Evolutionary conservation across 176 grass and related monocot species (phyloP), one percentile per base, ranked within the genome.

Genomic region (Thinopyrum elongatum): DNA sequence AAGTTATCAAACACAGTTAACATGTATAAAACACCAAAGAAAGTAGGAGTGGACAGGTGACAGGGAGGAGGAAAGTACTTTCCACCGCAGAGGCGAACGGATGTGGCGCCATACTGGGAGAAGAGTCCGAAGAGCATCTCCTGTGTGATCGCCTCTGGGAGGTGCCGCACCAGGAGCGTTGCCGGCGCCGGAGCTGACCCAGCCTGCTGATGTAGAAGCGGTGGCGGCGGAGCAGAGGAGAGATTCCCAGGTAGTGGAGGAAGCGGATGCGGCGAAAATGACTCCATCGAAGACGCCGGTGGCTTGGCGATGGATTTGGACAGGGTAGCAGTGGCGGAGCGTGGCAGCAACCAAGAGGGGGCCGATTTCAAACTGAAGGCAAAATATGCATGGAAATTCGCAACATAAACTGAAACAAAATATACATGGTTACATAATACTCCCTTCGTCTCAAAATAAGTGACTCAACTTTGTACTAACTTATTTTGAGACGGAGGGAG

Each of bases 111-210:
- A 28, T 95, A 98, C 82, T 91, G 93, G 53, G 96, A 94, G 84
- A 95, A 98, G 75, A 98, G 91, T n/a, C 91, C 87, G 22, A 70
- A 89, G 35, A 98, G 88, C 90, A 98, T 90, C 81, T 94, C 93
- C 39, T 89, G 70, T 53, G 96, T 85, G 34, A 95, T 95, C 16
- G 86, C 96, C 88, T 98, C 93, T 6, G 93, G 96, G 10, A 98
- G 92, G 74, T 95, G 96, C 79, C 90, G 93, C 71, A 98, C 96
- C 10, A 98, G 83, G 67, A 98, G 91, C 22, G 93, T 95, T 53
- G 87, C 91, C 16, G 84, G 63, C 33, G 64, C 21, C 8, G 78
- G 84, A 34, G 25, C 70, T 4, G 74, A 23, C 21, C 41, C 85
- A 67, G 23, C 42, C 47, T 17, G 57, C 75, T 30, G 72, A 35